Percentiles rank a stretch among this genome's conserved stretches.
Evolutionary conservation across 306 rosid genomes (phyloP).

Genomic region (Castanea mollissima): DNA sequence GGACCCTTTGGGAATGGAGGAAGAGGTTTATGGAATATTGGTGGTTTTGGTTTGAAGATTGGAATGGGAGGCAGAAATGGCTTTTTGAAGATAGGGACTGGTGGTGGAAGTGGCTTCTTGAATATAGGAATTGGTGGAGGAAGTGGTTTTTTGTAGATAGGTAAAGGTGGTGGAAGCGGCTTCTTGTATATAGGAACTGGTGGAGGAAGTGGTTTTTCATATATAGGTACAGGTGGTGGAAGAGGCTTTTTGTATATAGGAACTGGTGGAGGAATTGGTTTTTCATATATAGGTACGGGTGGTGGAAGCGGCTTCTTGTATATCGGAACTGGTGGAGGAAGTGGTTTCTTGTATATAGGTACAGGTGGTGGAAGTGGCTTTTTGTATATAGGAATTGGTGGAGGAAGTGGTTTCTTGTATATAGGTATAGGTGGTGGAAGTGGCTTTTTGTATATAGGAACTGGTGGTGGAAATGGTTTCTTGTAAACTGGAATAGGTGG

Average conservation of each 20-base stretch:
- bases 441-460: background rate
- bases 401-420: conserved; percentile 10
- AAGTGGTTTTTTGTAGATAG: conserved; percentile 16
- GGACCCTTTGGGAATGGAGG: conserved; percentile 52
- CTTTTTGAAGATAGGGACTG: conserved; percentile 13
- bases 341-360: conserved; percentile 20
- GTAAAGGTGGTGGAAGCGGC: conserved; percentile 14
- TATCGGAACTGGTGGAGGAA: conserved; percentile 23
- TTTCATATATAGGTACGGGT: background rate
- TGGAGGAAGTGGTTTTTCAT: conserved; percentile 13
- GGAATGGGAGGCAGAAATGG: conserved; percentile 16
- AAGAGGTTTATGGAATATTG: conserved; percentile 34
- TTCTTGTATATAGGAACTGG: background rate
- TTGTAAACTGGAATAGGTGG: background rate
- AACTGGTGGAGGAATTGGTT: conserved; percentile 28
- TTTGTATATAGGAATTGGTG: background rate
- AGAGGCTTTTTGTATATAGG: background rate
- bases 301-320: conserved; percentile 29
- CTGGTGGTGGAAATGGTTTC: conserved; percentile 8
- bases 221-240: background rate
- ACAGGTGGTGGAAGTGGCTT: conserved; percentile 35
- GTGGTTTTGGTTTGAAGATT: conserved; percentile 26
- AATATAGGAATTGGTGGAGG: conserved; percentile 12
- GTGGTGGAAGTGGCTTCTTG: conserved; percentile 19
- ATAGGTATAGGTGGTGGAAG: background rate